These are phyloP conservation scores for Filosporella fistucella DNA, from an alignment of 495 filamentous ascomycete species.

Conservation along the genomic window DNA sequence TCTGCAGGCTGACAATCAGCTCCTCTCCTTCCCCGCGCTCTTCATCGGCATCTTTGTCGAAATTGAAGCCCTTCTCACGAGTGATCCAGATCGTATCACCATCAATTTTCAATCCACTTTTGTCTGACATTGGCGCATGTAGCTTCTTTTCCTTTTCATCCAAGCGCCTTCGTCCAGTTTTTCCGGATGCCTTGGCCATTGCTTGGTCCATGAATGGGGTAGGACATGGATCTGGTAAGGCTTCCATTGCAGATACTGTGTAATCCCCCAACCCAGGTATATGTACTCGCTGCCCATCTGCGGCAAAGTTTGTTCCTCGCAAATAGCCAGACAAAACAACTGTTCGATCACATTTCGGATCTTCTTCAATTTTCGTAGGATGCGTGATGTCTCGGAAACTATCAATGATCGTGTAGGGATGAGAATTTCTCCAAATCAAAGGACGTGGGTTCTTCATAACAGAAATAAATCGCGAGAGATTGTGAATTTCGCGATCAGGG, in stretches of 20 bases:
- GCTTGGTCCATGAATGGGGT: slow-evolving; percentile 88
- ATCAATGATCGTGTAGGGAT: slow-evolving; percentile 90
- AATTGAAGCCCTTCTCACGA: slow-evolving; percentile 60
- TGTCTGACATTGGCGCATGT: slow-evolving; percentile 96
- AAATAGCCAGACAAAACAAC: slow-evolving; percentile 92
- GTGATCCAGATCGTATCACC: slow-evolving; percentile 56
- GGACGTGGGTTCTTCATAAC: slow-evolving; percentile 99
- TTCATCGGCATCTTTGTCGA: slow-evolving; percentile 64
- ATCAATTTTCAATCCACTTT: slow-evolving; percentile 75
- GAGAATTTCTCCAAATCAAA: slow-evolving; percentile 92
- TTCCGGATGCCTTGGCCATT: slow-evolving; percentile 74
- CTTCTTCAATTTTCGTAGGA: slow-evolving; percentile 80
- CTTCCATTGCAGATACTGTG: slow-evolving; percentile 76
- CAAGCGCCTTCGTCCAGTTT: slow-evolving; percentile 66
- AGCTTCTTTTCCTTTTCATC: slow-evolving; percentile 95
- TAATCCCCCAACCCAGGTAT: slow-evolving; percentile 94
- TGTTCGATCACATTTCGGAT: slow-evolving; percentile 83
- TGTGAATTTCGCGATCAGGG: slow-evolving; percentile 94
- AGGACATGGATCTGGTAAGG: slow-evolving; percentile 89
- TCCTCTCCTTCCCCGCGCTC: slow-evolving; percentile 86
- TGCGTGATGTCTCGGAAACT: slow-evolving; percentile 93
- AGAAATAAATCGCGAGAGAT: slow-evolving; percentile 86
- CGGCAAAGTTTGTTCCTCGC: slow-evolving; percentile 90
- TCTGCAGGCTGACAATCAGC: slow-evolving; percentile 84
- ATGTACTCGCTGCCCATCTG: slow-evolving; percentile 82